Conservation (phyloP, 805 yeast genomes). For the Candida pini region DNA sequence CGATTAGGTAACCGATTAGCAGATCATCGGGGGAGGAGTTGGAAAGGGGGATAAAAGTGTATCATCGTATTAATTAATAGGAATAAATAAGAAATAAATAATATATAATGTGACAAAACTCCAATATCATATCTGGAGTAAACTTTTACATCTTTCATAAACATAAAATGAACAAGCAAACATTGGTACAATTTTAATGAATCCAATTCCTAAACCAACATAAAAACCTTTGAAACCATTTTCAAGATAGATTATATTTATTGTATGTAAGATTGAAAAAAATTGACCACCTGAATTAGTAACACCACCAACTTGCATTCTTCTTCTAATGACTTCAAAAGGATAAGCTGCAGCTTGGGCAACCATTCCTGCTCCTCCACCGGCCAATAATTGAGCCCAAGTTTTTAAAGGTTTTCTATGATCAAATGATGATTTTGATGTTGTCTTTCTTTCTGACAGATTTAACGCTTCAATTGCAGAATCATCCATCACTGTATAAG, state of each 20-base stretch:
- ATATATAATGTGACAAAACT: background rate
- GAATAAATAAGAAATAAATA: background rate
- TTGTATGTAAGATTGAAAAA: constrained; percentile 48
- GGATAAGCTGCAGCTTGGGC: constrained; percentile 96
- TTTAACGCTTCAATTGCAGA: constrained; percentile 2
- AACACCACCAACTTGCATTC: constrained; percentile 93
- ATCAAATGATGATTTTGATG: constrained; percentile 33
- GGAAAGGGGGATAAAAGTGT: no score
- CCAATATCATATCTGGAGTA: constrained; percentile 53
- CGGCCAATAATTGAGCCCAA: constrained; percentile 92
- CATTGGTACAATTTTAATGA: constrained; percentile 94
- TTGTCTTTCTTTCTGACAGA: constrained; percentile 11
- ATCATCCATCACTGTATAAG: constrained; percentile 40
- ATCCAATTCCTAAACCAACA: constrained; percentile 93
- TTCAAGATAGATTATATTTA: constrained; percentile 57
- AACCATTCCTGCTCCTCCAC: constrained; percentile 92
- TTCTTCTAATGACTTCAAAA: constrained; percentile 86
- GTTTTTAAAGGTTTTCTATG: constrained; percentile 65
- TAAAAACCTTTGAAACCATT: constrained; percentile 84
- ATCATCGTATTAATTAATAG: no score
- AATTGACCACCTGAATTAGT: constrained; percentile 51
- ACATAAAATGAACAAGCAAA: constrained; percentile 94
- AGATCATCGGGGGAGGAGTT: no score
- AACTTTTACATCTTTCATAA: constrained; percentile 77
- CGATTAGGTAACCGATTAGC: no score